Evolutionary conservation across 2,329 filamentous ascomycete genomes (phyloP).

Genomic region (Coleophoma cylindrospora): DNA sequence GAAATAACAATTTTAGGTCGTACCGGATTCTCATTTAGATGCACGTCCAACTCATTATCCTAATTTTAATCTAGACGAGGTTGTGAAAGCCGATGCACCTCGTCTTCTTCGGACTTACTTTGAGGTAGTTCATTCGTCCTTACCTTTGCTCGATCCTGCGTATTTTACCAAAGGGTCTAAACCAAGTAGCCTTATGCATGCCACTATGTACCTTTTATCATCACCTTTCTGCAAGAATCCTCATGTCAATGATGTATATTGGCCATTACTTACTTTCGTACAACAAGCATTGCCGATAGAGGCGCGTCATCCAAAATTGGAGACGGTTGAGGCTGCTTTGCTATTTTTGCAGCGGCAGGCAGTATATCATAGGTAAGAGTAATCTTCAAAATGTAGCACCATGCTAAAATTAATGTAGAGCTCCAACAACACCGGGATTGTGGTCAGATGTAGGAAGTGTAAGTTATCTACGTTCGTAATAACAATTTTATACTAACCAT

Average conservation of each 20-base stretch:
- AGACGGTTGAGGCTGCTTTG: constrained; percentile 3
- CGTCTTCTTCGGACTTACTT: constrained; percentile 4
- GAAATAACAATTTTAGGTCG: background rate
- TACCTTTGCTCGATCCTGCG: constrained; percentile 4
- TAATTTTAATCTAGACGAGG: background rate
- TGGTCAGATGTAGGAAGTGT: constrained; percentile 6
- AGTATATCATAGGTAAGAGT: background rate
- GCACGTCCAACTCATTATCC: constrained; percentile 4
- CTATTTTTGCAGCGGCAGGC: constrained; percentile 5
- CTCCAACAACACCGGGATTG: constrained; percentile 2
- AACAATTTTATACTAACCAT: background rate
- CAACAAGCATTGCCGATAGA: constrained; percentile 3
- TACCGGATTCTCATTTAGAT: constrained; percentile 3
- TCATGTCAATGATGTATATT: background rate
- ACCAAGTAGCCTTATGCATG: background rate
- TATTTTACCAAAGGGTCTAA: background rate
- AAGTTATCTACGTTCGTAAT: background rate
- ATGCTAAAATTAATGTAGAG: background rate
- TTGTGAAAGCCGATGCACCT: background rate
- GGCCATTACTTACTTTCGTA: background rate
- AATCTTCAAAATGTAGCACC: background rate
- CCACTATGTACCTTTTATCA: constrained; percentile 2
- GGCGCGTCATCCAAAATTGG: constrained; percentile 3
- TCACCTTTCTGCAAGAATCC: constrained; percentile 1
- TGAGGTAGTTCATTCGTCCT: constrained; percentile 1